Conservation (phyloP, 805 yeast genomes). For the Trichomonascus vanleenenianus region DNA sequence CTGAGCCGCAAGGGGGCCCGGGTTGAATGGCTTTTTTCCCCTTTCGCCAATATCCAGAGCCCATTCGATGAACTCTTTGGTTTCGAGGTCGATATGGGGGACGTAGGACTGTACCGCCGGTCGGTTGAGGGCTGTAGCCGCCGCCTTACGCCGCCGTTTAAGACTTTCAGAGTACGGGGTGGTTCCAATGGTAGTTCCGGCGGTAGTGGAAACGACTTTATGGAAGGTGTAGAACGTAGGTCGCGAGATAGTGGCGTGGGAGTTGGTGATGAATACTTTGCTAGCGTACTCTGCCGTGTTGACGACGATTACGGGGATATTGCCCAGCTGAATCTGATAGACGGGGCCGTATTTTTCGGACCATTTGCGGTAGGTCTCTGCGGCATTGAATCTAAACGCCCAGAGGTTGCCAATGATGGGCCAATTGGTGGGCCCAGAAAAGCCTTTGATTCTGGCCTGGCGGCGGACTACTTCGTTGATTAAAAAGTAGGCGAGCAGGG, state of each 20-base stretch:
- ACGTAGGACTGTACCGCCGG: constrained; percentile 31
- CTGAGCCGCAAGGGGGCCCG: constrained; percentile 2
- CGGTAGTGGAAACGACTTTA: constrained; percentile 37
- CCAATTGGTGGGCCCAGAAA: constrained; percentile 3
- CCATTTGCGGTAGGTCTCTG: constrained; percentile 37
- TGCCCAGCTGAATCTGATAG: constrained; percentile 58
- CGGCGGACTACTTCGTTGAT: constrained; percentile 3
- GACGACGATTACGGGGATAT: constrained; percentile 51
- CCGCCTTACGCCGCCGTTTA: constrained; percentile 31
- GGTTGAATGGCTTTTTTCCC: constrained; percentile 5
- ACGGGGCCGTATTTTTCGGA: constrained; percentile 34
- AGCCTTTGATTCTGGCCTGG: constrained; percentile 4
- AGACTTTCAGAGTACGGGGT: constrained; percentile 35
- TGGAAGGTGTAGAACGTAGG: constrained; percentile 66
- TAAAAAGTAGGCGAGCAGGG: background rate
- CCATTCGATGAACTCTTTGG: constrained; percentile 27
- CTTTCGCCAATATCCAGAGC: constrained; percentile 11
- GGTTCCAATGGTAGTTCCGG: constrained; percentile 36
- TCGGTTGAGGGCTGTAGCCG: constrained; percentile 32
- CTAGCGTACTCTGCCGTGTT: constrained; percentile 49
- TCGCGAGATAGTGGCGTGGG: constrained; percentile 52
- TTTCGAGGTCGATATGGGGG: constrained; percentile 29
- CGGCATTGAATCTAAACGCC: background rate
- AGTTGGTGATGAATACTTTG: constrained; percentile 42
- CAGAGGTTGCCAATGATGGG: constrained; percentile 6